Conservation (phyloP, 2,329 filamentous ascomycete genomes). For the Rhinocladiella similis region DNA sequence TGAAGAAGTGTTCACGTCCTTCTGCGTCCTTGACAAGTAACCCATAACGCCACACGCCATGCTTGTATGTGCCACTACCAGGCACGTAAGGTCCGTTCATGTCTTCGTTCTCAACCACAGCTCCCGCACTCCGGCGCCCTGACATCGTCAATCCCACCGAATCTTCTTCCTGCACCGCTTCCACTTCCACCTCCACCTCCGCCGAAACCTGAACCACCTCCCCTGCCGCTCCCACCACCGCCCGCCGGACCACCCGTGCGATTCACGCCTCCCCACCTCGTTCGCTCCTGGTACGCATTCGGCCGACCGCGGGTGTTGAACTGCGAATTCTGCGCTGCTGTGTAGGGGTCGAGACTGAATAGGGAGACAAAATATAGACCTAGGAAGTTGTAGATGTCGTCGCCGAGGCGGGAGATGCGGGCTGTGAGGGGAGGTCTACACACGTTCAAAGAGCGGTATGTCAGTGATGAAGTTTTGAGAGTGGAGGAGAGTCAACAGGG, state of each 20-base stretch:
- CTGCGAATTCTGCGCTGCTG: conserved; percentile 45
- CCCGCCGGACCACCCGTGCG: conserved; percentile 19
- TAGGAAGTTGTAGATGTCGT: conserved; percentile 47
- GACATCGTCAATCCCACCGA: conserved; percentile 50
- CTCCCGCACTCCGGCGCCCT: conserved; percentile 49
- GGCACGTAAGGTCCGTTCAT: background rate
- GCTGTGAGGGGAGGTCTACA: conserved; percentile 46
- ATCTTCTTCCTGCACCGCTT: conserved; percentile 37
- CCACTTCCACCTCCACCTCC: conserved; percentile 36
- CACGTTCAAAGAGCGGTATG: background rate
- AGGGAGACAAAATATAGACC: conserved; percentile 51
- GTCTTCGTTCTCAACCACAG: conserved; percentile 36
- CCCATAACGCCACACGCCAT: background rate
- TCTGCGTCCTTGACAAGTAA: too few species aligned
- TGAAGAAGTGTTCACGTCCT: background rate
- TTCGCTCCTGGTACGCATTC: conserved; percentile 32
- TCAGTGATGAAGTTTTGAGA: too few species aligned
- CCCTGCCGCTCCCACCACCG: conserved; percentile 30
- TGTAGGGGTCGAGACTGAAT: conserved; percentile 49
- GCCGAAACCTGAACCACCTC: conserved; percentile 19
- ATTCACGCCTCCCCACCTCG: conserved; percentile 27
- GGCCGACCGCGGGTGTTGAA: conserved; percentile 44
- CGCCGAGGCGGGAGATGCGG: conserved; percentile 42
- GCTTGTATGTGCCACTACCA: background rate
- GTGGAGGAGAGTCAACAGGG: too few species aligned